phyloP scores from a whole-genome alignment of 768 basidiomycete genomes.

The Filobasidium floriforme region DNA sequence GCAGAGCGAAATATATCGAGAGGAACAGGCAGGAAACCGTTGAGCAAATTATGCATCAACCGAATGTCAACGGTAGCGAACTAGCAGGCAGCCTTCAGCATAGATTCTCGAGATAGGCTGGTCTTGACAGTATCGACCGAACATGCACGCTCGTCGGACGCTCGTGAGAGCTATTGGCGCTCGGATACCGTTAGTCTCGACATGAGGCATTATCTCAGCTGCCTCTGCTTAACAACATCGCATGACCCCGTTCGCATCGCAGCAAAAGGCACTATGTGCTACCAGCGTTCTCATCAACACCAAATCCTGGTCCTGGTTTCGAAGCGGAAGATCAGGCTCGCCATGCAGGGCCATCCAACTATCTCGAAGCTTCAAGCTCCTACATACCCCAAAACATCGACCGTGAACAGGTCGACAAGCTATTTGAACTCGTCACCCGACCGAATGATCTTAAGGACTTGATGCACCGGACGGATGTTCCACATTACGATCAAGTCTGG shows the following conservation, averaged over 20 bases:
- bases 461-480: too few species aligned
- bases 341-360: background rate
- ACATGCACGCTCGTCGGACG: slow-evolving; percentile 1
- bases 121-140: background rate
- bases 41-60: too few species aligned
- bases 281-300: background rate
- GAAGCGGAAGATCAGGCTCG: background rate
- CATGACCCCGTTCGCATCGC: background rate
- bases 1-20: too few species aligned
- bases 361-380: background rate
- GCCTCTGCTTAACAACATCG: background rate
- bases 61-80: too few species aligned
- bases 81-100: too few species aligned
- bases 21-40: too few species aligned
- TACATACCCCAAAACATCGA: background rate
- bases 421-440: background rate
- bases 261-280: background rate
- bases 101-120: too few species aligned
- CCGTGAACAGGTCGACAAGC: background rate
- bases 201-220: background rate
- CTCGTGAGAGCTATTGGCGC: slow-evolving; percentile 4
- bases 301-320: background rate
- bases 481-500: slow-evolving; percentile 12
- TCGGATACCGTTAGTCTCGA: background rate
- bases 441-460: background rate